Base-by-base conservation (phyloP, 2,329 filamentous ascomycete genomes). In the Diaporthe ilicicola region DNA sequence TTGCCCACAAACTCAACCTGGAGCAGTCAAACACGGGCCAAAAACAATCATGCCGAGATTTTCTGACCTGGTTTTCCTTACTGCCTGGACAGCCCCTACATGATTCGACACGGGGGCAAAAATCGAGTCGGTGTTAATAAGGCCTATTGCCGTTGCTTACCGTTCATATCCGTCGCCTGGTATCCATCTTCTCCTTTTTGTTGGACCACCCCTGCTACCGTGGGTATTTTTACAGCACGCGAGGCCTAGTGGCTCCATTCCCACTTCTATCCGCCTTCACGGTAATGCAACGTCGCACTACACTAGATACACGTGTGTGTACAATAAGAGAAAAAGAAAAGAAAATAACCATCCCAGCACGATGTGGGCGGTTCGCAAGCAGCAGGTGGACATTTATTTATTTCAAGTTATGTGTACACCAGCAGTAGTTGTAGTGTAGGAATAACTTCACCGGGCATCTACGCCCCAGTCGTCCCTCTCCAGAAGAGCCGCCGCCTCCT, bases 401-500 rank as follows among this genome's bases (percentile, higher is more conserved):
- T 37, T 13, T 22, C 10, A 37, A 55, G 53, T 55, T 54, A 9
- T 19, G 29, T 54, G 22, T 13, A 64, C 44, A 64, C 19, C 59
- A 13, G 19, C 29, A 12, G 19, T 24, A 19, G 56, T 9, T 9
- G 27, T 17, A 34, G 5, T 19, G 27, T 6, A 37, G 27, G 29
- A n/a, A 37, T 34, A 50, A 32, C 22, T 12, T 51, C 50, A 51
- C 39, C 59, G 50, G 29, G 61, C 29, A 51, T 29, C 44, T 50
- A 54, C 51, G 0, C 93, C 93, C 92, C 92, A 97, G 7, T 91
- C 92, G 72, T 92, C 93, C 70, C 91, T 79, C 75, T 89, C 90
- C 66, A 97, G 81, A 74, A 97, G 81, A 17, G 85, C 87, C 8
- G 92, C 90, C 8, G 93, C 92, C 78, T 95, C 93, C 82, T 98